Percentiles rank a stretch among this genome's conserved stretches.
Evolutionary conservation across 2,329 filamentous ascomycete genomes (phyloP).

Genomic region (Pseudogymnoascus sp.): DNA sequence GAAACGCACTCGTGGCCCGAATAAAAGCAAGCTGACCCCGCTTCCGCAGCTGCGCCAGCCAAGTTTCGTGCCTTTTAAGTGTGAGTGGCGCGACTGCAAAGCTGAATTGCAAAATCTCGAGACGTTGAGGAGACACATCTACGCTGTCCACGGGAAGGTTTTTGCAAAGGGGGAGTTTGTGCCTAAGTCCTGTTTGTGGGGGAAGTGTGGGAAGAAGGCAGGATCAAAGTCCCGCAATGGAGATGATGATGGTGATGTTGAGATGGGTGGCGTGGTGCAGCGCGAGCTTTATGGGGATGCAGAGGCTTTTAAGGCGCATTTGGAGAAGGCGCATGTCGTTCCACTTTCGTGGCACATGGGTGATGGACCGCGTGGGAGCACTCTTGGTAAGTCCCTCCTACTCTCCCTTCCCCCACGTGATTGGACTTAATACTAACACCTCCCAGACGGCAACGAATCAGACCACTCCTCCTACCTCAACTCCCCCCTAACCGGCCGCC

Average conservation of each 20-base stretch:
- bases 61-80: constrained; percentile 44
- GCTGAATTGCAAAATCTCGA: constrained; percentile 56
- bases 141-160: constrained; percentile 37
- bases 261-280: not conserved
- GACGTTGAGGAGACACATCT: constrained; percentile 48
- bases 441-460: constrained; percentile 12
- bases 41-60: constrained; percentile 23
- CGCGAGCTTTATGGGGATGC: constrained; percentile 16
- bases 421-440: constrained; percentile 10
- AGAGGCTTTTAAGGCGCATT: constrained; percentile 38
- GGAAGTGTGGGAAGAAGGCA: constrained; percentile 29
- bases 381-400: constrained; percentile 17
- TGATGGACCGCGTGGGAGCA: constrained; percentile 45
- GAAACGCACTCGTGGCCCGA: not conserved
- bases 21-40: no score
- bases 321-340: constrained; percentile 46
- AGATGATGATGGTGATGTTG: constrained; percentile 15
- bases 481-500: constrained; percentile 40
- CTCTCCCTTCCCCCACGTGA: not conserved
- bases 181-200: constrained; percentile 30
- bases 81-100: constrained; percentile 51
- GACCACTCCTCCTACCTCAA: constrained; percentile 7
- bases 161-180: not conserved
- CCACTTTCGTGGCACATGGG: constrained; percentile 50
- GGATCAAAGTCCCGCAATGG: constrained; percentile 16